Conservation (phyloP, 78 protist genomes). For the Dictyostelium citrinum region DNA sequence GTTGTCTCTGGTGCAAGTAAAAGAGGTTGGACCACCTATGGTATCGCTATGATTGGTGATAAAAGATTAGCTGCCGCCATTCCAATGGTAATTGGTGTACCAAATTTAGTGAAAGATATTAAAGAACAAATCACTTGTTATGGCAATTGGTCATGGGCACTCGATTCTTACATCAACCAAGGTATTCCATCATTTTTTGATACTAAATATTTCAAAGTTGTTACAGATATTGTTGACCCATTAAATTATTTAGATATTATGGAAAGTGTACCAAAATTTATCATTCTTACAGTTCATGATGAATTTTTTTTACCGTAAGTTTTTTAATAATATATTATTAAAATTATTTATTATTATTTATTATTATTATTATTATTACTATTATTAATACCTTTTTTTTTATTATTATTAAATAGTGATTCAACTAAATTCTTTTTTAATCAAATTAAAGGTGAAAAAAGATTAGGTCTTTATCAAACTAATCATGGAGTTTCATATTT, state of each 20-base stretch:
- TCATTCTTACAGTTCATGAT: background rate
- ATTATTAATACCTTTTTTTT: background rate
- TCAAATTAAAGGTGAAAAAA: slow-evolving; percentile 28
- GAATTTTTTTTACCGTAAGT: background rate
- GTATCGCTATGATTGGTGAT: slow-evolving; percentile 52
- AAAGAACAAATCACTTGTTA: slow-evolving; percentile 10
- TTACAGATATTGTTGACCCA: slow-evolving; percentile 53
- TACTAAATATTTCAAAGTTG: background rate
- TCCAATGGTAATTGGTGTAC: slow-evolving; percentile 70
- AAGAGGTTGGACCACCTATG: slow-evolving; percentile 53
- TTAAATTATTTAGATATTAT: background rate
- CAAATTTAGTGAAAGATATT: background rate
- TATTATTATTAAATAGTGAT: background rate
- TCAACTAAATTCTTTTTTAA: background rate
- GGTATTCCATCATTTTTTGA: background rate
- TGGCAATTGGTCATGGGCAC: slow-evolving; percentile 53
- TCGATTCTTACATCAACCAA: background rate
- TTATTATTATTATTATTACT: no score
- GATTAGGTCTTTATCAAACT: background rate
- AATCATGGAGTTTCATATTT: background rate
- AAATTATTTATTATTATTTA: no score
- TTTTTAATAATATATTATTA: no score
- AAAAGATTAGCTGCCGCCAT: slow-evolving; percentile 48
- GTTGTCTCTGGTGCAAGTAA: slow-evolving; percentile 54
- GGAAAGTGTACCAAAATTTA: background rate